These are phyloP conservation scores for Aspergillus hancockii DNA, from an alignment of 495 filamentous ascomycete genomes.

Conservation along the genomic window DNA sequence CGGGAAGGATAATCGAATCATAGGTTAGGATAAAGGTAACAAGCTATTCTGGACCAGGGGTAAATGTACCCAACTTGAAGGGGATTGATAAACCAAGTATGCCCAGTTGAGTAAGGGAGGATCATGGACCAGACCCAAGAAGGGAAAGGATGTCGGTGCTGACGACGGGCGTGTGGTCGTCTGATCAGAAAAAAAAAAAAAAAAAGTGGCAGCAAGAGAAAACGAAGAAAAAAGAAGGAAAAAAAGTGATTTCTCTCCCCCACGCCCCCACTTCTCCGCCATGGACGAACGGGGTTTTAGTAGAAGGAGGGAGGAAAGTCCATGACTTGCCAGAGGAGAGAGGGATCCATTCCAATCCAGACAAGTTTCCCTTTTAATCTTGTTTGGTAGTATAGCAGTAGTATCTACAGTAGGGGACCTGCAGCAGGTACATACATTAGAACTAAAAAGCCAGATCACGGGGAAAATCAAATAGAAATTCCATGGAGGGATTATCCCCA, in stretches of 20 bases:
- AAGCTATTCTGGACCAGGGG: constrained; percentile 6
- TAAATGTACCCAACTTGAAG: constrained; percentile 11
- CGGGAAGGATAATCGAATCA: constrained; percentile 5
- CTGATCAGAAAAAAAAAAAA: constrained; percentile 47
- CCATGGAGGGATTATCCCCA: background rate
- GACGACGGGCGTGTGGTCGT: constrained; percentile 37
- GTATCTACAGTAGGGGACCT: background rate
- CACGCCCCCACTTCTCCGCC: constrained; percentile 32
- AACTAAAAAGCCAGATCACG: background rate
- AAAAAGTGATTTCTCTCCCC: constrained; percentile 15
- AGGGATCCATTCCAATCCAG: background rate
- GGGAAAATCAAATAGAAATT: background rate
- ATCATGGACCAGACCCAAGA: background rate
- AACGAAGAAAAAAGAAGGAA: constrained; percentile 1
- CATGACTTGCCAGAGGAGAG: too few species aligned
- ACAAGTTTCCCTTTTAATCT: background rate
- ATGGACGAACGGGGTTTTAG: constrained; percentile 23
- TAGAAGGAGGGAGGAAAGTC: background rate
- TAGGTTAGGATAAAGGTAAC: background rate
- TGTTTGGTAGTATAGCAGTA: background rate
- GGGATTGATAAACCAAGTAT: background rate
- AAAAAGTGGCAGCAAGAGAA: constrained; percentile 8
- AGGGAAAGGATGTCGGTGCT: constrained; percentile 22
- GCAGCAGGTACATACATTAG: background rate
- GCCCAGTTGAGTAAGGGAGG: constrained; percentile 10